A percentile compares a stretch with the other conserved stretches of the same genome.
Evolutionary conservation across 2,329 filamentous ascomycete genomes (phyloP).

Genomic region (Fusarium sp.): DNA sequence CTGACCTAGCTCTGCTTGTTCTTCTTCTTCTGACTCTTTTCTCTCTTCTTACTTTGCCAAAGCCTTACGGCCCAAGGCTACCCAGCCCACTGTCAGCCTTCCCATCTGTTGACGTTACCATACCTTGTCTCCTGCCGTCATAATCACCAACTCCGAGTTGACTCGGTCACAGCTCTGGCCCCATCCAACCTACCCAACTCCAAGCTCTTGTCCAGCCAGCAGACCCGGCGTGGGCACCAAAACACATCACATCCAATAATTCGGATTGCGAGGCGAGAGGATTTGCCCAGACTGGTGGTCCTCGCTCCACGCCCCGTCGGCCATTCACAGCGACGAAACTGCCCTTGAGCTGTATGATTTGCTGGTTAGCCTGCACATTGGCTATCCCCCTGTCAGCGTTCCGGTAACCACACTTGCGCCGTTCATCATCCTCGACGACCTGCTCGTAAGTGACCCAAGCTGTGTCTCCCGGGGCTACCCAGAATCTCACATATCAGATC

Average conservation of each 20-base stretch:
- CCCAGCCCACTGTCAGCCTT: constrained; percentile 23
- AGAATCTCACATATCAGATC: constrained; percentile 23
- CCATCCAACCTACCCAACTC: constrained; percentile 22
- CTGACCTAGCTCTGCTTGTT: constrained; percentile 27
- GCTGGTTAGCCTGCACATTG: constrained; percentile 36
- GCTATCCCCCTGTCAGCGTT: constrained; percentile 37
- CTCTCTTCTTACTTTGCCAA: constrained; percentile 26
- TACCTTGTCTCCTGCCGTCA: constrained; percentile 20
- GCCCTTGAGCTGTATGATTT: constrained; percentile 41
- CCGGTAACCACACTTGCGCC: constrained; percentile 33
- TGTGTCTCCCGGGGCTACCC: constrained; percentile 13
- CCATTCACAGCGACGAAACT: constrained; percentile 42
- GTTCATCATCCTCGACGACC: constrained; percentile 34
- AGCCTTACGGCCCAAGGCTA: constrained; percentile 31
- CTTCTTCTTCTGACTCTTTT: constrained; percentile 35
- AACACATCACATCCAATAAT: constrained; percentile 38
- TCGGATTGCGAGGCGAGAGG: constrained; percentile 37
- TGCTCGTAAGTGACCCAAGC: constrained; percentile 31
- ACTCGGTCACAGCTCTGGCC: constrained; percentile 17
- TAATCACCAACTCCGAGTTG: constrained; percentile 21
- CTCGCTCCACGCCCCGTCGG: constrained; percentile 35
- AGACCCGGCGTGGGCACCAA: constrained; percentile 27
- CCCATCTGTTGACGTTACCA: constrained; percentile 11
- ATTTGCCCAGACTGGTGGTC: constrained; percentile 37
- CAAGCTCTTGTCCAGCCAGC: constrained; percentile 19